Evolutionary conservation across 2,329 filamentous ascomycete species (phyloP), one percentile per base, ranked within the genome.

Genomic region (Leptographium procerum): DNA sequence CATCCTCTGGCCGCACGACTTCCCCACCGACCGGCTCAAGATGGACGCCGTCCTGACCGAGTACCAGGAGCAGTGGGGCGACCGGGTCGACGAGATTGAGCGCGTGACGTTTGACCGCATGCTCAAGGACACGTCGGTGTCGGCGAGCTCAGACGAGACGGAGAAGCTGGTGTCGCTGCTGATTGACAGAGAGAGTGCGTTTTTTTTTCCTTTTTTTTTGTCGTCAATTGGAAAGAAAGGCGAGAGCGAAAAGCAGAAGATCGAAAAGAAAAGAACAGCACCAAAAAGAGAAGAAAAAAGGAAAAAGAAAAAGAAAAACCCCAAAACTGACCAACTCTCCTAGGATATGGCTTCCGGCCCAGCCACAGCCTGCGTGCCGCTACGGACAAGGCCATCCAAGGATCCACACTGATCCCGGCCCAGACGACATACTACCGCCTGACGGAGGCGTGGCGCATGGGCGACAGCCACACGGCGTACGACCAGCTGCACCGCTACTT

Each of bases 401-500:
- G 58, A 8, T 31, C 60, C 19, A 53, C 63, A 1, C 51, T 58
- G 26, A 43, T 63, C 16, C 59, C 63, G 1, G 53, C 56, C 1
- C 64, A 89, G 86, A 64, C 97, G 14, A 62, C 60, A 8, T 62
- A 61, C 34, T 64, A 61, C 59, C 61, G 61, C 8, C 29, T 95
- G 67, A 84, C 96, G 16, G 91, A 99, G 69, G 84, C 91, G 0
- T 97, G 91, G 92, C 83, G 87, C 69, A 85, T 90, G 4, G 92
- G 92, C 5, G 91, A 97, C 70, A 95, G 92, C 66, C 85, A 88
- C 14, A 89, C 88, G 1, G 88, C 94, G 0, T 94, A 96, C 68
- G 92, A 99, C 66, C 86, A 86, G 64, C 78, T 99, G 24, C 91
- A 97, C 70, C 86, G 90, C 56, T 99, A 96, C 70, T 99, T 96